A percentile compares a stretch with the other conserved stretches of the same genome.
Evolutionary conservation across 805 yeast genomes (phyloP).

Genomic region (Candida ulmi): DNA sequence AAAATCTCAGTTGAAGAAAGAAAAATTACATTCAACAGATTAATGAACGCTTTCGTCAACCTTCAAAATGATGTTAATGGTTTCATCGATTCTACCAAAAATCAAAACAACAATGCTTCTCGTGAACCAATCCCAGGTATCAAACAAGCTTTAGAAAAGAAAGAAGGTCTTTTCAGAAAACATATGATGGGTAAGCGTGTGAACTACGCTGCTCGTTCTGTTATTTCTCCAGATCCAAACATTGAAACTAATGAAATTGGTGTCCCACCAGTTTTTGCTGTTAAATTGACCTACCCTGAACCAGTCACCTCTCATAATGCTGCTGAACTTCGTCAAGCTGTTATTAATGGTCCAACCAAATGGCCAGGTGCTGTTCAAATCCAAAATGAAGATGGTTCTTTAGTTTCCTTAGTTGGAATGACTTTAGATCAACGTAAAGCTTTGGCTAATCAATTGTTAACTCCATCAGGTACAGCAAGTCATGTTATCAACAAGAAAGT

Average conservation of each 20-base stretch:
- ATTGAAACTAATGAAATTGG: constrained; percentile 97
- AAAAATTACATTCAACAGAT: constrained; percentile 72
- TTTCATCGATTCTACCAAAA: constrained; percentile 87
- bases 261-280: constrained; percentile 98
- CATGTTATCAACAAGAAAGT: constrained; percentile 84
- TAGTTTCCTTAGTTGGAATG: constrained; percentile 82
- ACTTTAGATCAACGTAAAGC: constrained; percentile 91
- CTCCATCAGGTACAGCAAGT: constrained; percentile 62
- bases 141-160: constrained; percentile 95
- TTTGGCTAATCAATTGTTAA: constrained; percentile 85
- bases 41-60: constrained; percentile 94
- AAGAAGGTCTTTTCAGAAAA: constrained; percentile 96
- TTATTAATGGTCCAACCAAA: constrained; percentile 92
- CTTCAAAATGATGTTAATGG: constrained; percentile 94
- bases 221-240: constrained; percentile 97
- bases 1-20: constrained; percentile 63
- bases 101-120: constrained; percentile 63
- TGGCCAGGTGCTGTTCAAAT: constrained; percentile 99
- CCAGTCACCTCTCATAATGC: constrained; percentile 93
- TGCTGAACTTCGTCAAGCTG: constrained; percentile 87
- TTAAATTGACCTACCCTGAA: constrained; percentile 93
- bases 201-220: constrained; percentile 97
- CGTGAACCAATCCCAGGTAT: constrained; percentile 83
- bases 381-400: constrained; percentile 90
- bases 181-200: constrained; percentile 99